Base-by-base conservation (phyloP, 2,329 filamentous ascomycete species). In the Exophiala dermatitidis region DNA sequence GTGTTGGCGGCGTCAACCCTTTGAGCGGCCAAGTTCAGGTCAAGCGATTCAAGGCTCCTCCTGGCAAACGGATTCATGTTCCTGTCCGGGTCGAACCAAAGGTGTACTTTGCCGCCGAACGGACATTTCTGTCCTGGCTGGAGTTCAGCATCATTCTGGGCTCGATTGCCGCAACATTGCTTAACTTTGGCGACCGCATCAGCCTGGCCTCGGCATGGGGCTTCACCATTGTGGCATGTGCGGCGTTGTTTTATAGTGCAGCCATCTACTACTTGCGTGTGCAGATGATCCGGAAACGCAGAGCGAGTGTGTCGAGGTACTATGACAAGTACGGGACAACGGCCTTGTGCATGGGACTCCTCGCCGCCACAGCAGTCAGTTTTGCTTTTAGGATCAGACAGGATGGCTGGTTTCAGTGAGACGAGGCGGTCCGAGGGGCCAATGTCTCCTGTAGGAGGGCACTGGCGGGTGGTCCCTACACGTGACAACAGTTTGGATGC, bases 131-230 rank as follows among this genome's bases (percentile, higher is more conserved):
- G 53, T 88, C 89, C 59, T 98, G 93, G 90, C 86, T 98, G 64
- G 91, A 98, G 71, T 97, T 95, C 72, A 91, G 87, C 46, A 95
- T 97, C 66, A 90, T 96, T 67, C 84, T 98, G 50, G 89, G 88
- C 63, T 86, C 86, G 30, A 91, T 95, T 63, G 88, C 90, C 8
- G 85, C 86, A 5, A 88, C 88, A 0, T 75, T 95, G 43, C 79
- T 95, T 61, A 90, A 95, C 74, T 89, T 96, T 68, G 82, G 87
- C 63, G 72, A 80, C 64, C 69, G 70, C 42, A 69, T 83, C 19
- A 82, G 85, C 4, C 82, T 94, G 59, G 74, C 81, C 43, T 82
- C 86, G 0, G 79, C 89, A 0, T 86, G 84, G 66, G 77, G 82
- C 1, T 98, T 97, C 69, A 96, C 90, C 0, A 69, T 90, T 12